Percentiles rank a stretch among this genome's conserved stretches.
phyloP scores from a whole-genome alignment of 225 moss, liverwort and hornwort species.

The Marchantia paleacea region DNA sequence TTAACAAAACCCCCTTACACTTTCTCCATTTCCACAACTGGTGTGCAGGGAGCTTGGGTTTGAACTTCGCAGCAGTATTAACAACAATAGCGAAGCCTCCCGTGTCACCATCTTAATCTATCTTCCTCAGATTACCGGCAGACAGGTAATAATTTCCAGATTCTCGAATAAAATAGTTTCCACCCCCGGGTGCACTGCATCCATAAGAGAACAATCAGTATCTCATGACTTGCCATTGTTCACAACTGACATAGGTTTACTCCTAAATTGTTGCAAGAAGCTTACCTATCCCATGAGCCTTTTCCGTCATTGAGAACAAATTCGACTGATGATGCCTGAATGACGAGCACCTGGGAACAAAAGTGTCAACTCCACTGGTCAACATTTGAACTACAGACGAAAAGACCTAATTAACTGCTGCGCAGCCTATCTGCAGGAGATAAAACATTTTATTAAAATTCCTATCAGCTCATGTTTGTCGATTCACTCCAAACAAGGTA shows the following conservation, averaged over 20 bases:
- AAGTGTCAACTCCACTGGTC: neutral
- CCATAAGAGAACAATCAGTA: neutral
- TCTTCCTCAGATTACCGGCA: conserved; percentile 56
- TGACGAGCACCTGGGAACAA: conserved; percentile 48
- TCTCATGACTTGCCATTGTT: neutral
- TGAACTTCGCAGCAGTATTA: too few species aligned
- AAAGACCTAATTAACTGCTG: too few species aligned
- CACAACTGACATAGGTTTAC: too few species aligned
- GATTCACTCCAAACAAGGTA: too few species aligned
- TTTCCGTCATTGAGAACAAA: conserved; percentile 72
- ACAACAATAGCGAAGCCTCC: too few species aligned
- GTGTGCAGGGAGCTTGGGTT: too few species aligned
- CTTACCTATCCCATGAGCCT: conserved; percentile 74
- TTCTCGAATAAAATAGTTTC: conserved; percentile 56
- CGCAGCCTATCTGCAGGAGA: too few species aligned
- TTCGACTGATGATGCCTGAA: conserved; percentile 53
- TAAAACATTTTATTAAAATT: too few species aligned
- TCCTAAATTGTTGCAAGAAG: neutral
- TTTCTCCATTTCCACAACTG: neutral
- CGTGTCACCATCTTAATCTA: conserved; percentile 33
- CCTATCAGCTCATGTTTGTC: too few species aligned
- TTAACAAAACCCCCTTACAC: neutral
- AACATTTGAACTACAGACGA: too few species aligned
- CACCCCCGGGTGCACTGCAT: conserved; percentile 61
- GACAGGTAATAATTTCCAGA: conserved; percentile 57